A percentile compares a stretch with the other conserved stretches of the same genome.
These are phyloP conservation scores for Magnolia changhungtana DNA, from an alignment of 164 flowering plant genomes.

Conservation along the genomic window DNA sequence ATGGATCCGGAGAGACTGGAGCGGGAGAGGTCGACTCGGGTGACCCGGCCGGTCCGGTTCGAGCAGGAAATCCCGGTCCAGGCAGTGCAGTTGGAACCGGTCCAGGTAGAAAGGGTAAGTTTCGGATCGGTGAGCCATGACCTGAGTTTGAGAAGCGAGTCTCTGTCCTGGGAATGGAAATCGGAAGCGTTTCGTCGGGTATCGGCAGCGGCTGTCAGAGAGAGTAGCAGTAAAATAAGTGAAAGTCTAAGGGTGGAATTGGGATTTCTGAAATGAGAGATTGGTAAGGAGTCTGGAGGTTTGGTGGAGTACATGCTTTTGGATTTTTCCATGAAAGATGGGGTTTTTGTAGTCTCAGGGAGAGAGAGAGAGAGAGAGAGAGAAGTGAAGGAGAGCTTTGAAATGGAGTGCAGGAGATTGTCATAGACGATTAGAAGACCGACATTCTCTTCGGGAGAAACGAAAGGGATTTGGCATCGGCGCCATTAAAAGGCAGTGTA, in stretches of 20 bases:
- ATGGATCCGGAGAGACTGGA: conserved; percentile 54
- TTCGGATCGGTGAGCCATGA: conserved; percentile 48
- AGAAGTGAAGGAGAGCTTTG: background rate
- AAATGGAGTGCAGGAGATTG: background rate
- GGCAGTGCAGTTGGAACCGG: conserved; percentile 38
- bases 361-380: background rate
- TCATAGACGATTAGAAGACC: background rate
- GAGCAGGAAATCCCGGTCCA: conserved; percentile 70
- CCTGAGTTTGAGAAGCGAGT: conserved; percentile 50
- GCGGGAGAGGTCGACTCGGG: conserved; percentile 40
- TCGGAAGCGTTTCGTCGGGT: background rate
- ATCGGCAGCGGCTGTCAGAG: background rate
- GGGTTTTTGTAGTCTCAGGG: background rate
- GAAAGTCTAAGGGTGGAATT: background rate
- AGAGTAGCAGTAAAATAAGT: background rate
- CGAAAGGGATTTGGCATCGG: background rate
- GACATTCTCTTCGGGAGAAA: conserved; percentile 1
- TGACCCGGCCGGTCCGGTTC: conserved; percentile 45
- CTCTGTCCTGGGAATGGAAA: conserved; percentile 40
- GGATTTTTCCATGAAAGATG: background rate
- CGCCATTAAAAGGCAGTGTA: background rate
- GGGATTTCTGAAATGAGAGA: background rate
- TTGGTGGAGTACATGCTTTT: background rate
- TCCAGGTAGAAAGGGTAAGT: conserved; percentile 41
- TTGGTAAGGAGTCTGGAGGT: background rate